These are phyloP conservation scores for Pneumocystis oryctolagi DNA, from an alignment of 1,139 yeast genomes.

Conservation along the genomic window DNA sequence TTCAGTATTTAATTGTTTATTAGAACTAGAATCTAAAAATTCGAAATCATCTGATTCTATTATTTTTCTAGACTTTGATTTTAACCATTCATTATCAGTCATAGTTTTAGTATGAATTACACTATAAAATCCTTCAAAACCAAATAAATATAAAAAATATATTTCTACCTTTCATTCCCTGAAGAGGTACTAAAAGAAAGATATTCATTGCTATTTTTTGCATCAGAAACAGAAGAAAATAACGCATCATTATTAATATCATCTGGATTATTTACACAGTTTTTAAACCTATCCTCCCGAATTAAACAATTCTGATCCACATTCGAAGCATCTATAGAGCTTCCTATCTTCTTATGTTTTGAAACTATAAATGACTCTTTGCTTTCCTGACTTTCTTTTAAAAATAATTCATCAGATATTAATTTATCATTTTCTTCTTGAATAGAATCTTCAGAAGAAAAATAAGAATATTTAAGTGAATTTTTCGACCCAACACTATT, in stretches of 20 bases:
- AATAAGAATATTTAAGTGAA: neutral
- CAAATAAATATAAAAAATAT: constrained; percentile 11
- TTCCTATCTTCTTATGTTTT: constrained; percentile 19
- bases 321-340: neutral
- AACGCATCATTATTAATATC: neutral
- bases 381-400: constrained; percentile 32
- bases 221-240: neutral
- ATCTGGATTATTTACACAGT: neutral
- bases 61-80: constrained; percentile 6
- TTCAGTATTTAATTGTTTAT: constrained; percentile 6
- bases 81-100: constrained; percentile 11
- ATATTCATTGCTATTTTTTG: neutral
- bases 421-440: neutral
- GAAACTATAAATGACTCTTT: constrained; percentile 32
- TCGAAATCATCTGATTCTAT: constrained; percentile 16
- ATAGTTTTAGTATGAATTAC: neutral
- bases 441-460: neutral
- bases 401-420: neutral
- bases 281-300: neutral
- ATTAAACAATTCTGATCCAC: neutral
- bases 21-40: constrained; percentile 10
- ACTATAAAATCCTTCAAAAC: neutral
- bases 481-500: neutral
- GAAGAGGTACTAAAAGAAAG: constrained; percentile 1
- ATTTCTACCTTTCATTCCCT: constrained; percentile 15